Conservation (phyloP, 2,329 filamentous ascomycete genomes). For the Penicillium rolfsii region DNA sequence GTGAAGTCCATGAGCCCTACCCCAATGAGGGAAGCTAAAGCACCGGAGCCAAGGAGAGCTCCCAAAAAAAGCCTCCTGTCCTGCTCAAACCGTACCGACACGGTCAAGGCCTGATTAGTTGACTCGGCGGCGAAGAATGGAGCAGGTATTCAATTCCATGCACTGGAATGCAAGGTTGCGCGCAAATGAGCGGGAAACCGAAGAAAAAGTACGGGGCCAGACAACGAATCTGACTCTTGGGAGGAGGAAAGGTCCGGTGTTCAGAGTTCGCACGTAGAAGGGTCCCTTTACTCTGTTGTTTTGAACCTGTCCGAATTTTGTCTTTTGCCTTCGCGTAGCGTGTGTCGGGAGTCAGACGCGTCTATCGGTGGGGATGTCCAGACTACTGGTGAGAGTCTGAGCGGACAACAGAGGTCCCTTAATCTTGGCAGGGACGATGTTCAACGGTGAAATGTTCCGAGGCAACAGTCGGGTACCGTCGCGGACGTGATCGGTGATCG, state of each 20-base stretch:
- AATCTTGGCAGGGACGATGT: background rate
- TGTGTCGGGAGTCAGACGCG: conserved; percentile 3
- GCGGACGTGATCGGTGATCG: conserved; percentile 18
- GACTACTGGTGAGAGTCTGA: background rate
- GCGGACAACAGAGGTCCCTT: conserved; percentile 1
- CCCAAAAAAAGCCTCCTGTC: conserved; percentile 24
- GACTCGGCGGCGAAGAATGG: conserved; percentile 10
- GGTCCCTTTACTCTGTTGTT: background rate
- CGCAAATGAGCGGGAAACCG: conserved; percentile 1
- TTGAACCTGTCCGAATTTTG: conserved; percentile 7
- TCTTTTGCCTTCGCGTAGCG: conserved; percentile 2
- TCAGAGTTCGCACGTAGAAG: background rate
- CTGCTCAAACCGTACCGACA: conserved; percentile 14
- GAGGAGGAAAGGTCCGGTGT: background rate
- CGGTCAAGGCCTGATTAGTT: conserved; percentile 10
- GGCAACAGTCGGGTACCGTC: conserved; percentile 17
- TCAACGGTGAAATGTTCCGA: background rate
- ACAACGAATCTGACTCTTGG: background rate
- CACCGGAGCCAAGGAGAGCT: conserved; percentile 38
- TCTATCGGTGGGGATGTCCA: conserved; percentile 1
- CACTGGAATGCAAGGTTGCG: conserved; percentile 25
- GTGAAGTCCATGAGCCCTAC: conserved; percentile 56
- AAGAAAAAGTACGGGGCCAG: conserved; percentile 1
- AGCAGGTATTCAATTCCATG: conserved; percentile 17
- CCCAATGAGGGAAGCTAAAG: conserved; percentile 36